Conservation (phyloP, 106 monocot genomes). For the Agapanthus africanus region DNA sequence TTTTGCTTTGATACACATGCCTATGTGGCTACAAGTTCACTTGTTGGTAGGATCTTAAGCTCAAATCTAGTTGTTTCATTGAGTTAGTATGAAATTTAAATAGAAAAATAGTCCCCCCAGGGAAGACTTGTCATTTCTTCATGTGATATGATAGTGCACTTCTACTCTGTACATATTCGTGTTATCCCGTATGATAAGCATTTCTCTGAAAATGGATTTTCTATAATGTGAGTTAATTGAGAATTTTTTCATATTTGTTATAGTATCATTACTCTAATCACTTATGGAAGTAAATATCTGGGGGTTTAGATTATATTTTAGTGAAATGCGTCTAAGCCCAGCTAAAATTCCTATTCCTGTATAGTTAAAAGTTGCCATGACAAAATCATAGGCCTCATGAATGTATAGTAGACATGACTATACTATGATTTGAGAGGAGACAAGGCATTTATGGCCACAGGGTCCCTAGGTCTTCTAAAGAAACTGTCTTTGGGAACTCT, state of each 20-base stretch:
- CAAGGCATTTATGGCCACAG: constrained; percentile 23
- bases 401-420: constrained; percentile 20
- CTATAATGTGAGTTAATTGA: neutral
- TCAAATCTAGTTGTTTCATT: too few species aligned
- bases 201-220: too few species aligned
- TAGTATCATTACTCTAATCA: neutral
- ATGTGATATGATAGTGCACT: too few species aligned
- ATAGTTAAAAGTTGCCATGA: too few species aligned
- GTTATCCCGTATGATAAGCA: neutral
- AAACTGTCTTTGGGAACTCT: neutral
- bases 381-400: too few species aligned
- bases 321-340: neutral
- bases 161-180: neutral
- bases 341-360: too few species aligned
- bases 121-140: too few species aligned
- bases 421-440: constrained; percentile 18
- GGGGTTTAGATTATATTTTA: neutral
- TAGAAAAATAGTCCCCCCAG: neutral
- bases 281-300: neutral
- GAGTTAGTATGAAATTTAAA: neutral
- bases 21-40: too few species aligned
- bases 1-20: neutral
- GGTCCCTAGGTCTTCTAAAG: constrained; percentile 9
- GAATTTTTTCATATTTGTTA: neutral
- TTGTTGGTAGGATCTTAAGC: neutral